Base-by-base conservation (phyloP, 208 protist species). In the Wallacemonas rigidus region DNA sequence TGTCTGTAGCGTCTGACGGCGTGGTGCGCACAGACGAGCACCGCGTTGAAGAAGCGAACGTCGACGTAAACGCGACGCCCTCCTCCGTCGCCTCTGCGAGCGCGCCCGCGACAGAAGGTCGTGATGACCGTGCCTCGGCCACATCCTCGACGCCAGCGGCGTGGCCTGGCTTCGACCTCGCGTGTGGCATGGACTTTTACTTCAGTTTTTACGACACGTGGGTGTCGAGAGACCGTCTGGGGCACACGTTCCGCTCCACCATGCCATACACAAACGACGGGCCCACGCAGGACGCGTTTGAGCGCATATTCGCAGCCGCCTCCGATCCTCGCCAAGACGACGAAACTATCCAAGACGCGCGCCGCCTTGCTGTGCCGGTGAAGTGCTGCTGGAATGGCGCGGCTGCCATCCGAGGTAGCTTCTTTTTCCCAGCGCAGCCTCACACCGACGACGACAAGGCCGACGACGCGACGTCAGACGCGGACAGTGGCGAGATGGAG, bases 151-250 rank as follows among this genome's bases (percentile, higher is more conserved):
- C 38, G 4, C 17, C 17, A 41, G 11, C 8, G 5, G 14, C 11
- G 53, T 47, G 26, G 47, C 26, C 36, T 5, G 68, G 50, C 15
- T 93, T 95, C 43, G 87, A 95, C 68, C 82, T 95, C 80, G 90
- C 90, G 57, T 95, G 90, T 83, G 90, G 85, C 9, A 90, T 95
- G 86, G 90, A 95, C 75, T 95, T 87, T 71, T 93, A 92, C 76
- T 77, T 71, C 51, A 79, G 60, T 45, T 88, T 95, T 56, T 95
- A 95, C 74, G 90, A 95, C 69, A 83, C 75, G 9, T 91, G 85
- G 84, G 86, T 95, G 9, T 61, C 78, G 11, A 78, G 90, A 1
- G 86, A 90, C 71, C 75, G 73, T 3, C 63, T 74, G 3, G 90
- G 87, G 12, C 38, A 69, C 14, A 50, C 74, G 12, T 80, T 95